Evolutionary conservation across 2,329 filamentous ascomycete species (phyloP), one percentile per base, ranked within the genome.

Genomic region (Fusarium praegraminearum): DNA sequence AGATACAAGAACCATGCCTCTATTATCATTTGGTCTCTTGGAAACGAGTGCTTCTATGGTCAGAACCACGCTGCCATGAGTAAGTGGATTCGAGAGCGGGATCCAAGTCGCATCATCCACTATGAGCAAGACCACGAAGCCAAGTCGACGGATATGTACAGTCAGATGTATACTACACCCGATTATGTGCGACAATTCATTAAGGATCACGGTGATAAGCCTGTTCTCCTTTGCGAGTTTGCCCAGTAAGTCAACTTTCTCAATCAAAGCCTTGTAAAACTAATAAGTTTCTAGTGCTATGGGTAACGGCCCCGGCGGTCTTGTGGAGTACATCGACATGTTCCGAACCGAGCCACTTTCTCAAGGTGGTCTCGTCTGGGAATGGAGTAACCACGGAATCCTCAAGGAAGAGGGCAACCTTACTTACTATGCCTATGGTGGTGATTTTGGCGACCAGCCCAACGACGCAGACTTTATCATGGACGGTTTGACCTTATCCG

Each of bases 21-120:
- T 8, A 81, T 93, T 5, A 86, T 93, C 45, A 86, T 92, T 53
- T 93, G 91, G 91, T 90, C 87, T 20, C 80, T 93, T 0, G 91
- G 91, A 0, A 93, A 93, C 60, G 90, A 93, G 74, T 84, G 90
- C 0, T 93, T 91, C 72, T 92, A 91, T 61, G 91, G 91, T 0
- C 80, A 80, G 2, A 93, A 93, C 63, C 89, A 91, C 58, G 84
- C 83, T 50, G 87, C 86, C 12, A 93, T 93, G 90, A 89, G 90
- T 62, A 81, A 89, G 6, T 88, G 84, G 76, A 86, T 89, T 71
- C 89, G 87, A 67, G 73, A 78, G 1, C 82, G 85, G 15, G 90
- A 92, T 62, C 74, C 79, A 2, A 87, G 44, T 4, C 67, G 90
- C 3, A 84, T 86, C 0, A 82, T 92, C 2, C 90, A 92, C 73